A percentile compares a stretch with the other conserved stretches of the same genome.
Conservation (phyloP, 225 moss, liverwort and hornwort species). For the Polytrichum commune region DNA sequence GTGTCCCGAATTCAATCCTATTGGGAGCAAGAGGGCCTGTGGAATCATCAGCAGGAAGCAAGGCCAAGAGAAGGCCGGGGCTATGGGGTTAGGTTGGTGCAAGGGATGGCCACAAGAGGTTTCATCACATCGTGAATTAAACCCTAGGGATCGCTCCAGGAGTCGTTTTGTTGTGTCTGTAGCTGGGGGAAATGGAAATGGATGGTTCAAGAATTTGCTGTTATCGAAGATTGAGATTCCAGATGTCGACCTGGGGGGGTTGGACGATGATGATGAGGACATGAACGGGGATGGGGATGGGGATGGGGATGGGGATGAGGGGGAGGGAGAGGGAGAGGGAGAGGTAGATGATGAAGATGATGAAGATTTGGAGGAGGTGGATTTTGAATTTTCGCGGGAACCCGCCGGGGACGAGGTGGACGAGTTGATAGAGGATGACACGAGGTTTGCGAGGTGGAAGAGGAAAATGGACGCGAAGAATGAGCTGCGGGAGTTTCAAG, state of each 20-base stretch:
- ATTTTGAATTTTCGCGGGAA: neutral
- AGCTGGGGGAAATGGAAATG: conserved; percentile 13
- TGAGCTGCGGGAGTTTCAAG: conserved; percentile 67
- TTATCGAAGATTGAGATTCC: conserved; percentile 30
- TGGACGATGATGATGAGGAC: conserved; percentile 9
- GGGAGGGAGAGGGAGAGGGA: too few relatives aligned
- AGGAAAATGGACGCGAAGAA: conserved; percentile 52
- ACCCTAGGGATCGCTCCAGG: conserved; percentile 2
- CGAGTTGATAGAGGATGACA: conserved; percentile 60
- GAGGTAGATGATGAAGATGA: conserved; percentile 9
- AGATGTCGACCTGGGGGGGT: conserved; percentile 16
- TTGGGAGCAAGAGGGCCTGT: too few relatives aligned
- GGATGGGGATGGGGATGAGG: conserved; percentile 13
- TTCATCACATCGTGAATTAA: neutral
- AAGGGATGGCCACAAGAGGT: neutral
- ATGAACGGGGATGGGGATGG: conserved; percentile 26
- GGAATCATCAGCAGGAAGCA: too few relatives aligned
- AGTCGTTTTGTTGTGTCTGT: conserved; percentile 5
- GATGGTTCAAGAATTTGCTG: conserved; percentile 36
- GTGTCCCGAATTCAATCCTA: too few relatives aligned
- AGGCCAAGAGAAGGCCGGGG: too few relatives aligned
- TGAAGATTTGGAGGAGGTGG: conserved; percentile 19
- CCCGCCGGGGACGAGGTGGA: conserved; percentile 40
- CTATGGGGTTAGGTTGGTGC: neutral
- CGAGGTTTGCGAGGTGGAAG: conserved; percentile 65